These are phyloP conservation scores for Fusarium multiceps DNA, from an alignment of 2,329 filamentous ascomycete species.

Conservation along the genomic window DNA sequence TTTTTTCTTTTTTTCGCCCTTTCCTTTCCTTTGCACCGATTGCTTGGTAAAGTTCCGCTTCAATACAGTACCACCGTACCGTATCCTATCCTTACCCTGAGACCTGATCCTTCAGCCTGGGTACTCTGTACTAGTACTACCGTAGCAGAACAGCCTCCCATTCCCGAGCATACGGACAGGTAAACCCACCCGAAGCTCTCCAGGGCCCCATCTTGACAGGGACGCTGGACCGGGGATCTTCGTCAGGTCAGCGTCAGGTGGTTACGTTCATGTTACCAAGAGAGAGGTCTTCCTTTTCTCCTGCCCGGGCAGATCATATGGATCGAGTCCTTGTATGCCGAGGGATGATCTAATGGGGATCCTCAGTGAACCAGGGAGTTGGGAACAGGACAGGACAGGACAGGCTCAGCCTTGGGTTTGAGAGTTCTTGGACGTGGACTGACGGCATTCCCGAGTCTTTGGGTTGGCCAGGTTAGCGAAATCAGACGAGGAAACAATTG, in stretches of 20 bases:
- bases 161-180: slow-evolving; percentile 11
- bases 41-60: slow-evolving; percentile 24
- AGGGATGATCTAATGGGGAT: background rate
- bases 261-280: slow-evolving; percentile 8
- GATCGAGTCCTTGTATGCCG: background rate
- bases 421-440: background rate
- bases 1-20: background rate
- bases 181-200: slow-evolving; percentile 23
- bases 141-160: background rate
- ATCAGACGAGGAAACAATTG: slow-evolving; percentile 31
- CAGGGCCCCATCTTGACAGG: slow-evolving; percentile 29
- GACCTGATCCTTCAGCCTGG: slow-evolving; percentile 33
- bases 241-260: slow-evolving; percentile 26
- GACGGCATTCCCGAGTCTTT: background rate
- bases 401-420: background rate
- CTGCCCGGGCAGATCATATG: slow-evolving; percentile 23
- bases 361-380: background rate
- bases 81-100: background rate
- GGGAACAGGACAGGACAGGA: too few species aligned
- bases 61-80: background rate
- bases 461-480: background rate
- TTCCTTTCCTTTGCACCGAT: background rate
- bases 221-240: slow-evolving; percentile 19
- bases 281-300: slow-evolving; percentile 18
- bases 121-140: background rate